Base-by-base conservation (phyloP, 1,284 basidiomycete genomes). In the Malassezia caprae region DNA sequence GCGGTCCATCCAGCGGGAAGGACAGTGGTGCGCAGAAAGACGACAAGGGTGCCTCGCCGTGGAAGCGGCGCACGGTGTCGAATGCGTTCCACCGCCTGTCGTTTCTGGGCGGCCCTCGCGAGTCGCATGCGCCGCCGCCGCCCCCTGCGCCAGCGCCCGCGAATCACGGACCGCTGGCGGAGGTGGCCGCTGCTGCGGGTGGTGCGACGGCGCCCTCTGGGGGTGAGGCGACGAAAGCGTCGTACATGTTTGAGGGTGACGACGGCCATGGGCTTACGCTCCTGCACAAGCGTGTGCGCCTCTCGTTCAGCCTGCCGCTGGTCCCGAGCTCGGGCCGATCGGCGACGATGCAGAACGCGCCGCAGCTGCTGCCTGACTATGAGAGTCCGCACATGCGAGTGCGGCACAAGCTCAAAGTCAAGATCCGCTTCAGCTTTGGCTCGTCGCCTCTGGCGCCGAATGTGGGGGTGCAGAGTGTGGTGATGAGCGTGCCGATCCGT, bases 401-500 rank as follows among this genome's bases (percentile, higher is more conserved):
- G 34, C 61, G 70, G 24, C 72, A 74, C 65, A 72, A 73, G 62
- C 64, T 74, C 55, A 69, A 71, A 47, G 72, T 74, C 47, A 74
- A 74, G 56, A 59, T 74, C 2, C 65, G 67, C 23, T 73, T 74
- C 26, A 69, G 68, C 1, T 64, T 71, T 45, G 64, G 63, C 19
- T 24, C 55, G 1, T 59, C 62, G 32, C 56, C 59, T 2, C 56
- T 64, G 1, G 63, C 58, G 3, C 52, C 60, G 15, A 55, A 56
- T 21, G 44, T 48, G 27, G 71, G 70, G 62, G 62, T 60, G 10
- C 70, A 74, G 44, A 66, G 69, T 19, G 52, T 74, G 51, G 65
- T 74, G 24, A 67, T 74, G 68, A 68, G 68, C 39, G 70, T 74
- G 1, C 72, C 72, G 3, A 67, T 73, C 21, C 69, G 72, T 24